These are phyloP conservation scores for Dendrothele bispora DNA, from an alignment of 768 basidiomycete genomes.

Conservation along the genomic window DNA sequence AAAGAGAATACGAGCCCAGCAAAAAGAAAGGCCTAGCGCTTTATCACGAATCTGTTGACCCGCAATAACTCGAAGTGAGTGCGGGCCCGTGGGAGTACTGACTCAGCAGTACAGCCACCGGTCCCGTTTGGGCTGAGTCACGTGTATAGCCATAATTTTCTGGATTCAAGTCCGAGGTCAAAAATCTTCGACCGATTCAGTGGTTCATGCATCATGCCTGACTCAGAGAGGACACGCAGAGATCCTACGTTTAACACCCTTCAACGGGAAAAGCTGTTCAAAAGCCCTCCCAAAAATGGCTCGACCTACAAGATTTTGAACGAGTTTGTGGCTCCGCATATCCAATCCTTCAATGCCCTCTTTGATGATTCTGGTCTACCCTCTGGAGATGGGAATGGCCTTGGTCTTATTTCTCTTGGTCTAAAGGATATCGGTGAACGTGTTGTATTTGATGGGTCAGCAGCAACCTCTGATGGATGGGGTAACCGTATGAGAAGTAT, in stretches of 20 bases:
- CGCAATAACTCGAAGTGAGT: neutral
- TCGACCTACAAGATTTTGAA: constrained; percentile 81
- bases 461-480: constrained; percentile 58
- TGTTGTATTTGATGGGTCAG: constrained; percentile 87
- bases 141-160: neutral
- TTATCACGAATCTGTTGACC: neutral
- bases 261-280: constrained; percentile 74
- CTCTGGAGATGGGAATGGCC: constrained; percentile 70
- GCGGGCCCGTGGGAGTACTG: neutral
- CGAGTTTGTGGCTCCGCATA: constrained; percentile 90
- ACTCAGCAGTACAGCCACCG: neutral
- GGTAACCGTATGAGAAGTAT: constrained; percentile 87
- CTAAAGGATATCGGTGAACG: constrained; percentile 86
- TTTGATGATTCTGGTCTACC: constrained; percentile 91
- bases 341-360: constrained; percentile 95
- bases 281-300: constrained; percentile 66
- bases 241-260: constrained; percentile 79
- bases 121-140: neutral
- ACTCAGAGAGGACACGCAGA: constrained; percentile 38
- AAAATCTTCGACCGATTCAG: neutral
- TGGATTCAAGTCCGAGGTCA: neutral
- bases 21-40: neutral
- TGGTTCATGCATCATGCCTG: constrained; percentile 44
- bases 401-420: constrained; percentile 75
- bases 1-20: neutral